phyloP scores from a whole-genome alignment of 805 yeast genomes.

The Yamadazyma ubonensis region DNA sequence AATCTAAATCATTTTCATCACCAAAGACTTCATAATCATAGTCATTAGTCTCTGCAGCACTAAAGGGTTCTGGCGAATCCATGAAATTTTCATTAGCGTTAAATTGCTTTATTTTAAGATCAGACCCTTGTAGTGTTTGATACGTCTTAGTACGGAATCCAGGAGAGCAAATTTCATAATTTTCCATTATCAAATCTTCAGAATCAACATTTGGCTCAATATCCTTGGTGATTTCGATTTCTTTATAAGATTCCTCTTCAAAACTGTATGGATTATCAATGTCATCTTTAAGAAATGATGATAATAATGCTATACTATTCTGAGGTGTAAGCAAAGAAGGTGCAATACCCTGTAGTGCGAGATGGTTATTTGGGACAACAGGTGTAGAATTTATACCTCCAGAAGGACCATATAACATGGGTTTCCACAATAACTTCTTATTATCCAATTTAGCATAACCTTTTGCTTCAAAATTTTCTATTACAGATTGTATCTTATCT shows the following conservation, averaged over 20 bases:
- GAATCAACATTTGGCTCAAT: background rate
- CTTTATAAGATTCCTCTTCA: constrained; percentile 55
- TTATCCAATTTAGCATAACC: constrained; percentile 52
- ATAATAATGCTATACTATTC: constrained; percentile 55
- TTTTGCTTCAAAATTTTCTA: constrained; percentile 54
- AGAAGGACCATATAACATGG: constrained; percentile 79
- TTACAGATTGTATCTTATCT: constrained; percentile 37
- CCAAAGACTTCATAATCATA: constrained; percentile 10
- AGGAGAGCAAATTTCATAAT: constrained; percentile 35
- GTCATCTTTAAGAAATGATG: constrained; percentile 66
- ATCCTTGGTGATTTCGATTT: constrained; percentile 30
- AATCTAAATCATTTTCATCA: constrained; percentile 19
- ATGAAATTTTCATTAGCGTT: background rate
- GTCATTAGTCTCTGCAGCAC: constrained; percentile 1
- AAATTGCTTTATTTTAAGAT: background rate
- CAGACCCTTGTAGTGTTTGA: background rate
- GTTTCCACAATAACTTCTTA: constrained; percentile 69
- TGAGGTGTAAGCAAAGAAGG: constrained; percentile 18
- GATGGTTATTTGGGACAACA: background rate
- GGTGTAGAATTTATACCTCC: constrained; percentile 76
- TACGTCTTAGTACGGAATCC: constrained; percentile 22
- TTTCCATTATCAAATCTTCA: constrained; percentile 18
- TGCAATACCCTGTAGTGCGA: constrained; percentile 21
- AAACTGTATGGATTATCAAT: constrained; percentile 59
- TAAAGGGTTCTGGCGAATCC: constrained; percentile 3